Conservation (phyloP, 2,329 filamentous ascomycete genomes). For the Fusarium sp. region DNA sequence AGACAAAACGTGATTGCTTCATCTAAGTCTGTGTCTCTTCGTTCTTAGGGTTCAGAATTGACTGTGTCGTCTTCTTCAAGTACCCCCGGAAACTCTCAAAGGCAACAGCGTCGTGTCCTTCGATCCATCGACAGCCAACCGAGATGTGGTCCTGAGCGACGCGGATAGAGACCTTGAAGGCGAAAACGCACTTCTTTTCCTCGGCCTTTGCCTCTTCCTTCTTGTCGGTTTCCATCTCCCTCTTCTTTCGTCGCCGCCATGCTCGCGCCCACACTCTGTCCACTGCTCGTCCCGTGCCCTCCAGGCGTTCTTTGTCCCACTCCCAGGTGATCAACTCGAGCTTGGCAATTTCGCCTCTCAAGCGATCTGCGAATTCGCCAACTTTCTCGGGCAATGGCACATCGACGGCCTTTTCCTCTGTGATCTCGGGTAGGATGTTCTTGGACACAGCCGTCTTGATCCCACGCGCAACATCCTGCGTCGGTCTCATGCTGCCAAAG, state of each 20-base stretch:
- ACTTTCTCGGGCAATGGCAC: conserved; percentile 63
- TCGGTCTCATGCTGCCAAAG: conserved; percentile 78
- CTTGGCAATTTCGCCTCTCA: conserved; percentile 64
- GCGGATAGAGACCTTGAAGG: conserved; percentile 70
- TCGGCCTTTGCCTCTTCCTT: conserved; percentile 30
- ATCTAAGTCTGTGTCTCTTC: not conserved
- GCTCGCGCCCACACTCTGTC: conserved; percentile 85
- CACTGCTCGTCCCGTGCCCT: conserved; percentile 75
- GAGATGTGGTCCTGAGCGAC: conserved; percentile 59
- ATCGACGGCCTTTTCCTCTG: conserved; percentile 60
- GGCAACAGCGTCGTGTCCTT: conserved; percentile 79
- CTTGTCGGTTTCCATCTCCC: conserved; percentile 62
- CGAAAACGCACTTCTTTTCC: conserved; percentile 63
- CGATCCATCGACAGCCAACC: conserved; percentile 74
- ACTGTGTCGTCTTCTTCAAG: conserved; percentile 65
- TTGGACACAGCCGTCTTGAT: conserved; percentile 59
- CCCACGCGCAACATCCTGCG: conserved; percentile 62
- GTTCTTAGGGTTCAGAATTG: conserved; percentile 4
- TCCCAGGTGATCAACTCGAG: conserved; percentile 75
- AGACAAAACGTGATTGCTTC: too few relatives aligned
- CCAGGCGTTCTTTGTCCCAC: conserved; percentile 69
- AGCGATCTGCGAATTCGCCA: conserved; percentile 51
- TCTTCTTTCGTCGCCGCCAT: conserved; percentile 74
- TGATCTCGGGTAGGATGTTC: conserved; percentile 61
- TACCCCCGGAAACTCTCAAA: conserved; percentile 94